A percentile compares a stretch with the other conserved stretches of the same genome.
Conservation (phyloP, 2,329 filamentous ascomycete genomes). For the Penicillium sp. region DNA sequence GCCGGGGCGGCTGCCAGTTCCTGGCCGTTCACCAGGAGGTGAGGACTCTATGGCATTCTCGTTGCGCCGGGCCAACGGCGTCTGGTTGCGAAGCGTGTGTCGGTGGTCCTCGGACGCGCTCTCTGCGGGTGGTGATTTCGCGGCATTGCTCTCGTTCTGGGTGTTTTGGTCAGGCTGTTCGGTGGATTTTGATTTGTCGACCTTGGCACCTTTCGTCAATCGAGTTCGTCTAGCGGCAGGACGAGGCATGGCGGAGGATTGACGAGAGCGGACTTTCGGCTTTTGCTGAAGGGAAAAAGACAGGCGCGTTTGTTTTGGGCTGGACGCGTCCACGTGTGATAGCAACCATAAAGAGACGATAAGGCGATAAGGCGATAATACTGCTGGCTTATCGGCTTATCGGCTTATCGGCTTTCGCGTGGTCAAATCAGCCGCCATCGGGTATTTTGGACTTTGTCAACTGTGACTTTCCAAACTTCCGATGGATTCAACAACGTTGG, state of each 20-base stretch:
- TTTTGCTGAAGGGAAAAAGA: constrained; percentile 1
- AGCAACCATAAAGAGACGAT: background rate
- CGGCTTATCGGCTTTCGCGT: background rate
- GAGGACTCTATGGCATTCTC: constrained; percentile 40
- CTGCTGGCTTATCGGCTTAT: background rate
- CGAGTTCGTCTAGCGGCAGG: constrained; percentile 27
- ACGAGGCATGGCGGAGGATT: constrained; percentile 21
- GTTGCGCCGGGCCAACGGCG: constrained; percentile 33
- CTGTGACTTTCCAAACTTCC: background rate
- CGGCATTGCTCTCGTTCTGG: constrained; percentile 8
- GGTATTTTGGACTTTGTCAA: background rate
- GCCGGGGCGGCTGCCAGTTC: constrained; percentile 35
- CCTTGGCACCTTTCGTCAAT: constrained; percentile 13
- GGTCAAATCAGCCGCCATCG: background rate
- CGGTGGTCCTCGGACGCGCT: constrained; percentile 20
- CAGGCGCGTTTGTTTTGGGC: constrained; percentile 10
- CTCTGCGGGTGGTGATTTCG: constrained; percentile 16
- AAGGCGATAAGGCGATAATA: too few relatives aligned
- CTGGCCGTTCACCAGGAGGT: constrained; percentile 32
- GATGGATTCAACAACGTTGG: background rate
- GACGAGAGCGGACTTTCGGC: background rate
- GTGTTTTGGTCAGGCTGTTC: constrained; percentile 3
- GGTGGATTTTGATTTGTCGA: background rate
- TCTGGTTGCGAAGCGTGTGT: constrained; percentile 30
- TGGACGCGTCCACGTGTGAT: constrained; percentile 22